A percentile compares a stretch with the other conserved stretches of the same genome.
Conservation (phyloP, 768 basidiomycete genomes). For the Leccinum barrowsii region DNA sequence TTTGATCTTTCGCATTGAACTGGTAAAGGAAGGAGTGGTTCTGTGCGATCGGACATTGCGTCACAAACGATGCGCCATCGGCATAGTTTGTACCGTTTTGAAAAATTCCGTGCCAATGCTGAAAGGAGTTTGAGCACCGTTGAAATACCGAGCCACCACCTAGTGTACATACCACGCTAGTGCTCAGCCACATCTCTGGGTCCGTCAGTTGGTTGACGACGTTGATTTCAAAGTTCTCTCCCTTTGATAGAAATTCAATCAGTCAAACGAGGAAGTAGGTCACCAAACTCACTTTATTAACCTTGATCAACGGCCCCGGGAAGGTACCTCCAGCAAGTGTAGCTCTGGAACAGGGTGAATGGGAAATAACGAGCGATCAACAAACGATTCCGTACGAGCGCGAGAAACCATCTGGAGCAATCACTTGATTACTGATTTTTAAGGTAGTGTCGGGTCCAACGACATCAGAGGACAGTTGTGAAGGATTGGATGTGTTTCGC, state of each 20-base stretch:
- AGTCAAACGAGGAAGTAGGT: not conserved
- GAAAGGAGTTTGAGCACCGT: not conserved
- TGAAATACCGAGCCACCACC: not conserved
- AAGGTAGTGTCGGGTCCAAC: slow-evolving; percentile 28
- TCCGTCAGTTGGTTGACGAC: slow-evolving; percentile 45
- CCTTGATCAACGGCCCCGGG: slow-evolving; percentile 44
- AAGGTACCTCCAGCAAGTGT: slow-evolving; percentile 41
- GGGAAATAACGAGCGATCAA: not conserved
- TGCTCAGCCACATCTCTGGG: slow-evolving; percentile 45
- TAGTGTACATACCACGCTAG: slow-evolving; percentile 38
- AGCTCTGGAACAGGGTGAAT: slow-evolving; percentile 9
- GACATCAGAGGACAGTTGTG: not conserved
- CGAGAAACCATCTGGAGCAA: slow-evolving; percentile 49
- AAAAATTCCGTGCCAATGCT: slow-evolving; percentile 59
- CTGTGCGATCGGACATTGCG: slow-evolving; percentile 32
- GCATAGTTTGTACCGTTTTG: slow-evolving; percentile 42
- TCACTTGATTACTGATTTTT: slow-evolving; percentile 36
- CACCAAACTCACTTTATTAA: slow-evolving; percentile 28
- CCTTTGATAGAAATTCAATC: slow-evolving; percentile 28
- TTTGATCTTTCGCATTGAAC: slow-evolving; percentile 20
- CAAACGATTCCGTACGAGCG: slow-evolving; percentile 35
- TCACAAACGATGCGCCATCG: slow-evolving; percentile 42
- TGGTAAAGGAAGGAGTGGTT: slow-evolving; percentile 23
- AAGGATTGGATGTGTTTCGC: slow-evolving; percentile 7
- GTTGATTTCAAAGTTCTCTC: slow-evolving; percentile 39